Evolutionary conservation across 73 alveolate genomes (phyloP), one percentile per base, ranked within the genome.

Genomic region (Paramecium sexaurelia): DNA sequence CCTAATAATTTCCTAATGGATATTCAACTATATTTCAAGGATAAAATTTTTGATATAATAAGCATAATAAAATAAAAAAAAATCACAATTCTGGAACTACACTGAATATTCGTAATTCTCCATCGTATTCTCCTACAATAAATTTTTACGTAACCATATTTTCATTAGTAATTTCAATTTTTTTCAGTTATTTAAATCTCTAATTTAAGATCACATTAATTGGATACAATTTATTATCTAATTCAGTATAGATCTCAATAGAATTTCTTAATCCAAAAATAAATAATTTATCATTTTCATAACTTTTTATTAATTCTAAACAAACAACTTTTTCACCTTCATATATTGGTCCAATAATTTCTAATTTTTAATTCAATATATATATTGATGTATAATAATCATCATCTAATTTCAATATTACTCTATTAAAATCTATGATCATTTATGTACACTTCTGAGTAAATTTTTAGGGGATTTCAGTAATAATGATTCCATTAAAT

Each of bases 1-100:
- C 97, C 96, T 69, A 97, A 69, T 93, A 93, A 94, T 3, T 98
- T 55, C 96, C 99, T 9, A 98, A 55, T 39, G 99, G 99, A 91
- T 97, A 95, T 75, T 97, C 99, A 78, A 96, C 97, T 85, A 96
- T 86, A n/a, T n/a, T n/a, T n/a, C n/a, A n/a, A n/a, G n/a, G 68
- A n/a, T n/a, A n/a, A n/a, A n/a, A n/a, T 78, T 78, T 45, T 78
- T 10, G 90, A 78, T 45, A 41, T 41, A 29, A 78, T 41, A 36
- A 78, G 55, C 40, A 78, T 78, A 11, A 29, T 41, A 9, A 32
- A 36, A 19, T n/a, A 78, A 41, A 78, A 61, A 61, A 6, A 29
- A 61, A 26, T 61, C 83, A 61, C 26, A 26, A 61, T 15, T 61
- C 83, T 11, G 43, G 47, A 7, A 61, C 43, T 61, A 61, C 39